These are phyloP conservation scores for Trametes polyzona DNA, from an alignment of 1,284 basidiomycete species.

Conservation along the genomic window DNA sequence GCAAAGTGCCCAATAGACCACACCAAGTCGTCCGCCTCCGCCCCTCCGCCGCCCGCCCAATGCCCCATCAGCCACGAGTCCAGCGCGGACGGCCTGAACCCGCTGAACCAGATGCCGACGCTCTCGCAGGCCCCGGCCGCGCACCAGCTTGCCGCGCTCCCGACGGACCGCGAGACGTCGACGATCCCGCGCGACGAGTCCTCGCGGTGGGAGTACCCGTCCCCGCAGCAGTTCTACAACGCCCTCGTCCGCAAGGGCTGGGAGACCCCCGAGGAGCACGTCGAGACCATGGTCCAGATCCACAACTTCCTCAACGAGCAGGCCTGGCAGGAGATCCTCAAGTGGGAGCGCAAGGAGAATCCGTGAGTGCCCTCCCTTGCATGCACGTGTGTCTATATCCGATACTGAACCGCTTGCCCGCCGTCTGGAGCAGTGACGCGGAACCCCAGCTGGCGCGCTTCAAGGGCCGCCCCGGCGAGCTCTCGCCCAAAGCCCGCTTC, in stretches of 20 bases:
- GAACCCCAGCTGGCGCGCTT: conserved; percentile 81
- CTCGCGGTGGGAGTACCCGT: conserved; percentile 93
- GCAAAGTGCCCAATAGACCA: conserved; percentile 54
- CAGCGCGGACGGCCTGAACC: conserved; percentile 54
- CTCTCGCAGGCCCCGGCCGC: conserved; percentile 73
- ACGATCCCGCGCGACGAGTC: conserved; percentile 81
- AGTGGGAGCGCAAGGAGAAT: conserved; percentile 85
- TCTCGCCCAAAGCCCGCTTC: conserved; percentile 88
- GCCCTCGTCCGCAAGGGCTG: conserved; percentile 96
- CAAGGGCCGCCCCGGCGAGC: conserved; percentile 88
- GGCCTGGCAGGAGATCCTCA: conserved; percentile 94
- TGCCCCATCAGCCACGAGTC: conserved; percentile 55
- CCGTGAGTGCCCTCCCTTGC: conserved; percentile 42
- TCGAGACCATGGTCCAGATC: conserved; percentile 97
- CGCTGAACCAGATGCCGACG: conserved; percentile 89
- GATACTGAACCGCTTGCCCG: conserved; percentile 29
- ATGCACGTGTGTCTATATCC: too few species aligned
- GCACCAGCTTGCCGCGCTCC: conserved; percentile 64
- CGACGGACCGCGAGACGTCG: conserved; percentile 78
- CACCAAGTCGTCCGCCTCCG: conserved; percentile 22
- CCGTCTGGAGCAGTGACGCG: conserved; percentile 39
- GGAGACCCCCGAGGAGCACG: conserved; percentile 96
- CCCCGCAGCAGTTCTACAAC: conserved; percentile 98
- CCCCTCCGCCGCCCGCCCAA: conserved; percentile 32
- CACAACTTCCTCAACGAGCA: conserved; percentile 98